phyloP scores from a whole-genome alignment of 2,329 filamentous ascomycete genomes.

The Ilyonectria destructans region DNA sequence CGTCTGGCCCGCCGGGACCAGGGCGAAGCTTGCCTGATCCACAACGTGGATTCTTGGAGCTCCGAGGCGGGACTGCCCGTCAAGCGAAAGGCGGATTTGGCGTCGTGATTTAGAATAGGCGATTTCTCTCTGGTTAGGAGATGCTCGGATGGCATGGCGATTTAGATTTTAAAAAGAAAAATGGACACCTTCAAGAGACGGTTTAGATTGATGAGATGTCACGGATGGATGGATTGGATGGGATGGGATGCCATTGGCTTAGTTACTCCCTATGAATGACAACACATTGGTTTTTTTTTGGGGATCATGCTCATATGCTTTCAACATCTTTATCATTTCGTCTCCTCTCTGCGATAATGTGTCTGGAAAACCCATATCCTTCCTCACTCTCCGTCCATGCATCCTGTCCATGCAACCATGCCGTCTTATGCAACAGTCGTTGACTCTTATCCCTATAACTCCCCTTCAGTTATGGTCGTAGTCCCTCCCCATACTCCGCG shows the following conservation, averaged over 20 bases:
- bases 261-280: slow-evolving; percentile 34
- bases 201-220: slow-evolving; percentile 28
- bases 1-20: slow-evolving; percentile 73
- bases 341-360: not conserved
- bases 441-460: not conserved
- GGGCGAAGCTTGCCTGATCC: slow-evolving; percentile 55
- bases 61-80: slow-evolving; percentile 41
- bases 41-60: slow-evolving; percentile 55
- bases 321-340: not conserved
- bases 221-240: slow-evolving; percentile 34
- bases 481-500: slow-evolving; percentile 19
- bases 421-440: slow-evolving; percentile 1
- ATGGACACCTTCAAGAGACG: slow-evolving; percentile 1
- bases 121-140: not conserved
- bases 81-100: slow-evolving; percentile 47
- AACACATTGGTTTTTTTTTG: slow-evolving; percentile 31
- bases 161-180: slow-evolving; percentile 18
- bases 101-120: slow-evolving; percentile 33
- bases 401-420: slow-evolving; percentile 1
- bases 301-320: not conserved
- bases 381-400: slow-evolving; percentile 9
- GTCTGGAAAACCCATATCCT: not conserved
- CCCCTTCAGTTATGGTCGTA: slow-evolving; percentile 25
- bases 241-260: slow-evolving; percentile 26
- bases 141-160: slow-evolving; percentile 12